Conservation (phyloP, 1,139 yeast genomes). For the Geotrichum fermentans region DNA sequence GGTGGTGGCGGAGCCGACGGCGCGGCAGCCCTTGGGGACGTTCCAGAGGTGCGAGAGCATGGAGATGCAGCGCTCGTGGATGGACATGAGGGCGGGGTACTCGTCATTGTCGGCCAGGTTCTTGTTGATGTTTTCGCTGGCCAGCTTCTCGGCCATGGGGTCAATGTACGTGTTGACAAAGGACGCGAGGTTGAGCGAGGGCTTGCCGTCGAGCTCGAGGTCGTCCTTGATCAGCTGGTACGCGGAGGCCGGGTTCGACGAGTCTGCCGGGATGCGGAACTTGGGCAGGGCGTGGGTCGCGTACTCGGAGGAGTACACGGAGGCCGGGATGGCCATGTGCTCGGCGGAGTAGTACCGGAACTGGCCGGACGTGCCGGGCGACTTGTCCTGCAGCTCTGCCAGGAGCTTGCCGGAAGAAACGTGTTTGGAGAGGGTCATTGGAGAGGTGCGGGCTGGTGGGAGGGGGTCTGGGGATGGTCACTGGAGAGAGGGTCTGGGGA, state of each 20-base stretch:
- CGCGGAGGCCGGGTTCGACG: conserved; percentile 51
- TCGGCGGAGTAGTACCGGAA: conserved; percentile 19
- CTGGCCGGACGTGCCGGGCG: conserved; percentile 23
- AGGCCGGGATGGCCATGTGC: conserved; percentile 18
- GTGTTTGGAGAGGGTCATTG: conserved; percentile 36
- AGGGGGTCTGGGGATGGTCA: too few relatives aligned
- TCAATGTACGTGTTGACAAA: conserved; percentile 76
- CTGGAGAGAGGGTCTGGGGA: too few relatives aligned
- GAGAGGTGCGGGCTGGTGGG: too few relatives aligned
- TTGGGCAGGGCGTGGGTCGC: conserved; percentile 36
- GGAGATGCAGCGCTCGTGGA: conserved; percentile 77
- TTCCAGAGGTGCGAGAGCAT: conserved; percentile 80
- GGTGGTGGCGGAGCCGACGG: conserved; percentile 86
- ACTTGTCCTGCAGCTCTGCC: conserved; percentile 27
- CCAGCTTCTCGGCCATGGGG: conserved; percentile 48
- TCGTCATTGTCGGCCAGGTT: conserved; percentile 91
- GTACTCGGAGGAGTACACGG: conserved; percentile 27
- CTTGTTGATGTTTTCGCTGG: conserved; percentile 69
- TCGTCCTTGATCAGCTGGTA: conserved; percentile 67
- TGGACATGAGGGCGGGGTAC: conserved; percentile 77
- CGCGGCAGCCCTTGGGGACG: conserved; percentile 53
- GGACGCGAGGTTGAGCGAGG: conserved; percentile 78
- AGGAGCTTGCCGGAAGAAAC: conserved; percentile 34
- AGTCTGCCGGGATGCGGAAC: conserved; percentile 52
- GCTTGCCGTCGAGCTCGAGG: conserved; percentile 75